Percentiles rank a stretch among this genome's conserved stretches.
phyloP scores from a whole-genome alignment of 2,329 filamentous ascomycete genomes.

The Tolypocladium ophioglossoides region DNA sequence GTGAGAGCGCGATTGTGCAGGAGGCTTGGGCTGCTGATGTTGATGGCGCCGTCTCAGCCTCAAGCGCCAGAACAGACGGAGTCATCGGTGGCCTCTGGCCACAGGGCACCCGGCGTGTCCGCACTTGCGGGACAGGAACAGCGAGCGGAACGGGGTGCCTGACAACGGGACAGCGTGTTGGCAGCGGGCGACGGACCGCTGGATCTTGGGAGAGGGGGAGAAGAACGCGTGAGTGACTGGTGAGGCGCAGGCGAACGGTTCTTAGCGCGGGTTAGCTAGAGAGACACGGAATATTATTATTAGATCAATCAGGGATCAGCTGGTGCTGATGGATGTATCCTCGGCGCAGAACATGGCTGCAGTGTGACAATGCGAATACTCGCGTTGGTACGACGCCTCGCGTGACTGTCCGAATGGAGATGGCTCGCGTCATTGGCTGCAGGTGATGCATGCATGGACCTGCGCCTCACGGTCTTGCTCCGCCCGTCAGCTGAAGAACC shows the following conservation, averaged over 20 bases:
- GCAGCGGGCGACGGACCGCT: neutral
- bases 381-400: neutral
- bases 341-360: neutral
- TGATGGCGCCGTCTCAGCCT: conserved; percentile 1
- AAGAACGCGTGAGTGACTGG: neutral
- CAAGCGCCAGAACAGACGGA: neutral
- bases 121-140: too few species aligned
- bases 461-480: neutral
- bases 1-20: conserved; percentile 1
- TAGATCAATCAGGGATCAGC: neutral
- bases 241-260: neutral
- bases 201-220: neutral
- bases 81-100: neutral
- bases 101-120: neutral
- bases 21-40: conserved; percentile 7
- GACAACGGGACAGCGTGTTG: neutral
- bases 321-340: neutral
- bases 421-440: neutral
- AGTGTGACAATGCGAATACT: neutral
- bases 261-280: too few species aligned
- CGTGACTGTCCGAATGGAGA: neutral
- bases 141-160: neutral
- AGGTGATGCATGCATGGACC: neutral
- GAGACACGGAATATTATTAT: too few species aligned
- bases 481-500: neutral